Base-by-base conservation (phyloP, 2,329 filamentous ascomycete genomes). In the Hansfordia pulvinata region DNA sequence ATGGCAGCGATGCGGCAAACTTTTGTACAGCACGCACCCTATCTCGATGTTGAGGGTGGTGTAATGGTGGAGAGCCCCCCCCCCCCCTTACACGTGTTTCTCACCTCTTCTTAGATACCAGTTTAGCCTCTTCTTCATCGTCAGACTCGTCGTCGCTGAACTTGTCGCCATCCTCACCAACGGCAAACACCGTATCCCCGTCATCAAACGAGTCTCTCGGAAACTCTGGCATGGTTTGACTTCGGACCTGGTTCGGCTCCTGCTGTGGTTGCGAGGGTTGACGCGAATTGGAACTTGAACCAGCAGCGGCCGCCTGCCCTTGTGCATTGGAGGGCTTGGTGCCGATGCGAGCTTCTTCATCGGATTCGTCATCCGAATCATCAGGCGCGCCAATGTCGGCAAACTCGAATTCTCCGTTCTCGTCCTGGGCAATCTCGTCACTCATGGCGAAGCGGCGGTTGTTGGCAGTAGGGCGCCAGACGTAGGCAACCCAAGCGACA, bases 391-490 rank as follows among this genome's bases (percentile, higher is more conserved):
- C 84, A 35, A 98, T 79, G 30, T 90, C 90, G 25, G 81, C 81
- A 48, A 98, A 92, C 48, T 96, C 90, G 49, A 98, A 98, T 23
- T 64, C 70, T 19, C 90, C 90, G 46, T 96, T 88, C 41, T 98
- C 90, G 43, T 98, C 90, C 68, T 96, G 90, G 3, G 90, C 88
- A 46, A 98, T 78, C 70, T 98, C 90, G 46, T 98, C 90, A 57
- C 83, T 93, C 90, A 98, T 98, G 35, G 90, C 90, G 44, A 98
- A 98, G 30, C 90, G 74, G 41, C 86, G 72, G 58, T 98, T 98
- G 56, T 98, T 96, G 27, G 81, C 85, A 13, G 88, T 96, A 6
- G 90, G 90, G 25, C 90, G 69, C 90, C 90, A 98, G 28, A 98
- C 66, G 52, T 96, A 98, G 13, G 90, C 85, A 37, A 98, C 71